Evolutionary conservation across 1,284 basidiomycete species (phyloP), one percentile per base, ranked within the genome.

Genomic region (Ustilago tritici): DNA sequence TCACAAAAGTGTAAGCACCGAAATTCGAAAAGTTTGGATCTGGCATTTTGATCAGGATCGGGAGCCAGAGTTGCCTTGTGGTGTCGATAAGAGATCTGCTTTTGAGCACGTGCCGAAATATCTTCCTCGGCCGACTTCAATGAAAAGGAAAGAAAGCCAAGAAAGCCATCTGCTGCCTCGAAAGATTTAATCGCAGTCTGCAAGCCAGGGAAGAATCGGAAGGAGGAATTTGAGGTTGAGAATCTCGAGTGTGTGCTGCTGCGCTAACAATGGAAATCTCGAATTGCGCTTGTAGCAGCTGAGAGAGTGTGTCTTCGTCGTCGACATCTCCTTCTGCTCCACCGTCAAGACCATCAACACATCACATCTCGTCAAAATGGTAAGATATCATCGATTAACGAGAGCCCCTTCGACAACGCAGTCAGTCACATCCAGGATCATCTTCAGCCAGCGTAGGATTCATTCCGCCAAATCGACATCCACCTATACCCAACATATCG

Each of bases 341-440:
- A 70, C 70, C 75, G 65, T 77, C 75, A 77, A 77, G 67, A 77
- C 75, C 75, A 73, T 73, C 66, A 73, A 73, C 67, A 70, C 66
- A 59, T 61, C 66, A 70, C 63, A 70, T 52, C 38, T 58, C 75
- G 66, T 77, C 75, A 77, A 77, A 66, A 77, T 77, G 75, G 75
- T 77, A 73, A 77, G 75, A 38, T 66, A 55, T 62, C 67, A 64
- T 70, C 62, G 43, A 70, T 63, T 43, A 35, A 57, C 19, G 40
- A 53, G 35, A 28, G 23, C 3, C 36, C 50, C 55, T 36, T 31
- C 60, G 23, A 56, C 62, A 68, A 58, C 62, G 62, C 62, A 73
- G 61, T 53, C 49, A 49, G 62, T 56, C 57, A 43, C 61, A 64
- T 43, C 31, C 36, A 7, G 10, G 17, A 28, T 23, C 32, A 36